Evolutionary conservation across 768 basidiomycete genomes (phyloP), one percentile per base, ranked within the genome.

Genomic region (Mycena vulgaris): DNA sequence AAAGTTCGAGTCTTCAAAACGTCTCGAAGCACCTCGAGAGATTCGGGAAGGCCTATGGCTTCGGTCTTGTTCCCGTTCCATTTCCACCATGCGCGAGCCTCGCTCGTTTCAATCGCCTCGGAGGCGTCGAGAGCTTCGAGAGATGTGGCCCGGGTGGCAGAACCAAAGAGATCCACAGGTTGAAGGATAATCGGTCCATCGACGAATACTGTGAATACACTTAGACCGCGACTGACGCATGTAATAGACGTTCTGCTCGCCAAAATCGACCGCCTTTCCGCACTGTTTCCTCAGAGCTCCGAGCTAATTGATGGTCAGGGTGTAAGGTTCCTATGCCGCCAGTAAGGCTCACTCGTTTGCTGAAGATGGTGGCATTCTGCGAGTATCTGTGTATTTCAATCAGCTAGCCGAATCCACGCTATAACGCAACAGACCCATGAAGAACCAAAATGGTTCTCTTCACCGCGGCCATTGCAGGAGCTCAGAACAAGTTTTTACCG

Each of bases 81-180:
- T 65, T 81, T 88, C 89, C 90, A 96, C 95, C 95, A 95, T 5
- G 84, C 92, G 63, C 93, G 84, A 5, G 93, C 88, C 8, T 81
- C 80, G 30, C 74, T 66, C 21, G 77, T 73, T 19, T 72, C 77
- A 60, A 85, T 72, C n/a, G 84, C 84, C 27, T 84, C 87, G 16
- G 86, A 69, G 13, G 83, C 79, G 19, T 76, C 81, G 8, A 82
- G 73, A 4, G 79, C 75, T 6, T 76, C 75, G 27, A 74, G 69
- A 5, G 79, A 60, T 19, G 74, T 25, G 42, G 42, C 7, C 21
- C 27, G 49, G 10, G 52, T 39, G 21, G 79, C 67, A 19, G 73
- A 66, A 9, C 78, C 80, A 1, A 75, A 64, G 14, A 93, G 77
- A 72, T 95, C 94, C 14, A 83, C 89, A 0, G 93, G 93, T 33